These are phyloP conservation scores for Paramecium caudatum DNA, from an alignment of 73 alveolate species.

Conservation along the genomic window DNA sequence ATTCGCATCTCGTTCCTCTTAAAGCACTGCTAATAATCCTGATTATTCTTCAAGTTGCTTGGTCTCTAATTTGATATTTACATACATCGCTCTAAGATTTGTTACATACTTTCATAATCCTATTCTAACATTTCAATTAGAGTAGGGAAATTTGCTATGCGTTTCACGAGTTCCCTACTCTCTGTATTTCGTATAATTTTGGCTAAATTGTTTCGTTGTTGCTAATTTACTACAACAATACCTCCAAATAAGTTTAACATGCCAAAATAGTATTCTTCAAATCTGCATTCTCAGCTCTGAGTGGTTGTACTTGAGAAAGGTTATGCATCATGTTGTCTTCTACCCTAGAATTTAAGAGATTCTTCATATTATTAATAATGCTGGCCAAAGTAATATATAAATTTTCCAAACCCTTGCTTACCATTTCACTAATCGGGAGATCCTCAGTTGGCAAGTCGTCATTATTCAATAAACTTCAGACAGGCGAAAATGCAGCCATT, in stretches of 20 bases:
- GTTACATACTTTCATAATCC: neutral
- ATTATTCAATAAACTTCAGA: slow-evolving; percentile 76
- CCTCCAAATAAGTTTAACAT: slow-evolving; percentile 3
- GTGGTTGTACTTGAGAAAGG: neutral
- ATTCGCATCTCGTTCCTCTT: slow-evolving; percentile 16
- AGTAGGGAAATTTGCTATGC: slow-evolving; percentile 42
- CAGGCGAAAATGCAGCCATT: slow-evolving; percentile 77
- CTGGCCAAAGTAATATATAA: slow-evolving; percentile 9
- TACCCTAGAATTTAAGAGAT: neutral
- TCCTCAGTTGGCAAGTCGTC: slow-evolving; percentile 89
- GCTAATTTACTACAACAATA: neutral
- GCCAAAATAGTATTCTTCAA: slow-evolving; percentile 54
- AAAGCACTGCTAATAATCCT: neutral
- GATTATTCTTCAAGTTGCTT: neutral
- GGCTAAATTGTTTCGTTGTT: slow-evolving; percentile 7
- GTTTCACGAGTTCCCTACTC: neutral
- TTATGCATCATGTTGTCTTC: neutral
- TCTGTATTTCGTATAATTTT: neutral
- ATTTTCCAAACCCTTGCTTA: slow-evolving; percentile 36
- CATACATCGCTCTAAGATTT: slow-evolving; percentile 11
- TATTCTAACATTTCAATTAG: neutral
- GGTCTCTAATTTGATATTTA: neutral
- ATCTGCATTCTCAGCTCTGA: neutral
- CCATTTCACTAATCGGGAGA: slow-evolving; percentile 85
- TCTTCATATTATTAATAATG: slow-evolving; percentile 10